Evolutionary conservation across 2,329 filamentous ascomycete genomes (phyloP).

Genomic region (Cadophora gregata): DNA sequence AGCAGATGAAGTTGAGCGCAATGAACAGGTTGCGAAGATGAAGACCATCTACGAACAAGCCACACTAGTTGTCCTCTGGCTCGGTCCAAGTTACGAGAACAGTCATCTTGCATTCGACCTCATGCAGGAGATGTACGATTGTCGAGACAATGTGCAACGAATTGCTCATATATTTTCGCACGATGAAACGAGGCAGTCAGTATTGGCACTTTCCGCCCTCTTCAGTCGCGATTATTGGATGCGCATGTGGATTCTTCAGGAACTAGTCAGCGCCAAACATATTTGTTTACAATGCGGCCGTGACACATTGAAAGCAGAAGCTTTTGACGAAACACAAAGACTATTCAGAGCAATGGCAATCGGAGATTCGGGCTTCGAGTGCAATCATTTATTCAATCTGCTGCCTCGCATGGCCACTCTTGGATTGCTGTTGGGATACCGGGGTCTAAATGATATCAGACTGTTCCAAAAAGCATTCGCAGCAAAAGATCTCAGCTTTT

Average conservation of each 20-base stretch:
- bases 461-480: neutral
- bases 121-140: neutral
- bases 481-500: neutral
- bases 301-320: neutral
- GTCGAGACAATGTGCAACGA: neutral
- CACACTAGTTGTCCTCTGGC: neutral
- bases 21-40: slow-evolving; percentile 14
- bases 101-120: slow-evolving; percentile 10
- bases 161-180: neutral
- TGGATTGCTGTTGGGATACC: neutral
- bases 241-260: slow-evolving; percentile 22
- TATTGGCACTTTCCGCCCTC: neutral
- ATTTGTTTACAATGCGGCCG: neutral
- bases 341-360: neutral
- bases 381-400: neutral
- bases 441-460: neutral
- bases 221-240: neutral
- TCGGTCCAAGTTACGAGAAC: neutral
- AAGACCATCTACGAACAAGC: slow-evolving; percentile 12
- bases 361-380: neutral
- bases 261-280: slow-evolving; percentile 3
- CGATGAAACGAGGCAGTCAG: neutral
- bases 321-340: neutral
- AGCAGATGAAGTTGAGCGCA: neutral
- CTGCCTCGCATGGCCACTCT: neutral